A percentile compares a stretch with the other conserved stretches of the same genome.
These are phyloP conservation scores for Psidium guajava DNA, from an alignment of 345 rosid genomes.

Conservation along the genomic window DNA sequence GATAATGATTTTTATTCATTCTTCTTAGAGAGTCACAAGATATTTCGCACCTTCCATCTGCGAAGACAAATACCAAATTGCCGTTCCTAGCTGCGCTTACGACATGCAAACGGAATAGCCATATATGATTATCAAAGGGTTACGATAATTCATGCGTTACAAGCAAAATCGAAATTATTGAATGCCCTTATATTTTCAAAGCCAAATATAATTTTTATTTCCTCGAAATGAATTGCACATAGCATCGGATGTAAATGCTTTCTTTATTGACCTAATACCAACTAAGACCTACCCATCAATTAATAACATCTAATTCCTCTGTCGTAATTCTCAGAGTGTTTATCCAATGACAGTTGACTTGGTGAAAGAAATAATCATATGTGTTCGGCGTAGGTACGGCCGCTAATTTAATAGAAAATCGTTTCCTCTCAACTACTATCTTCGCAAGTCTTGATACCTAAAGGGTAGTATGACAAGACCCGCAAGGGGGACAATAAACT, in stretches of 20 bases:
- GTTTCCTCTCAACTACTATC: neutral
- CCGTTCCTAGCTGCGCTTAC: neutral
- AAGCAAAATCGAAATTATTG: too few relatives aligned
- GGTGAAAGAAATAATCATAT: neutral
- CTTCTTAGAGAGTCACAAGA: neutral
- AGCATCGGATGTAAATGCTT: neutral
- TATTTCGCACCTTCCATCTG: neutral
- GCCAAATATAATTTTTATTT: too few relatives aligned
- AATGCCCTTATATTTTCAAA: too few relatives aligned
- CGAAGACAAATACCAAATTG: neutral
- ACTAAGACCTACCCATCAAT: neutral
- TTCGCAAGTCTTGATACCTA: neutral
- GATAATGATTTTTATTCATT: neutral
- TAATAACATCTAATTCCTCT: neutral
- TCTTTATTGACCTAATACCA: neutral
- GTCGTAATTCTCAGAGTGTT: neutral
- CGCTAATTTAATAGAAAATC: neutral
- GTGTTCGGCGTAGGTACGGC: neutral
- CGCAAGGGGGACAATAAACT: neutral
- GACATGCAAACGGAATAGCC: neutral
- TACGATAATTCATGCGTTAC: neutral
- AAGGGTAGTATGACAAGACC: neutral
- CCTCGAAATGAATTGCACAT: too few relatives aligned
- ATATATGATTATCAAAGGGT: neutral
- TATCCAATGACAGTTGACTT: neutral